phyloP scores from a whole-genome alignment of 2,329 filamentous ascomycete species.

The Nothopassalora personata region DNA sequence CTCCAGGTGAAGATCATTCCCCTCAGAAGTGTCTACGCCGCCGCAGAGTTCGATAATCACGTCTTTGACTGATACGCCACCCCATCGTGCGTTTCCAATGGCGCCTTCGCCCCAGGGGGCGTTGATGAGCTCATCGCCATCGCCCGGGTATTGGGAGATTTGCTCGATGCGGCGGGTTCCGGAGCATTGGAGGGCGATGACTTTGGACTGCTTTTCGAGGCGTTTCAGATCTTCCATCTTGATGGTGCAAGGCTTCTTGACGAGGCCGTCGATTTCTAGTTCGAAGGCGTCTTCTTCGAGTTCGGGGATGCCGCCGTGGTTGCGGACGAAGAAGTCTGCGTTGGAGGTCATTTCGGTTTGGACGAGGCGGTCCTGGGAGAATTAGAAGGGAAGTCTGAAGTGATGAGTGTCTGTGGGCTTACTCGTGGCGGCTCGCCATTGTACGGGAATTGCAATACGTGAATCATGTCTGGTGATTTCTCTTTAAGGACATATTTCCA shows the following conservation, averaged over 20 bases:
- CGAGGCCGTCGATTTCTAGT: conserved; percentile 56
- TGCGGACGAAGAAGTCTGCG: conserved; percentile 55
- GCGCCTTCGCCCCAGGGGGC: conserved; percentile 55
- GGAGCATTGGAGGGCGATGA: conserved; percentile 61
- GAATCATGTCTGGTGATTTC: conserved; percentile 45
- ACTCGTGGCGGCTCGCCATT: conserved; percentile 31
- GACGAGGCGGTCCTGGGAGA: not conserved
- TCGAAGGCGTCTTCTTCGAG: conserved; percentile 55
- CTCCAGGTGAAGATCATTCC: conserved; percentile 57
- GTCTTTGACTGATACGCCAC: conserved; percentile 47
- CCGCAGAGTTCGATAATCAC: conserved; percentile 62
- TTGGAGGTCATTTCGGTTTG: conserved; percentile 1
- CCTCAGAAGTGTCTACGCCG: conserved; percentile 46
- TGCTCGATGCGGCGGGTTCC: conserved; percentile 66
- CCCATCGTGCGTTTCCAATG: conserved; percentile 57
- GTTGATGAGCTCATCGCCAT: conserved; percentile 47
- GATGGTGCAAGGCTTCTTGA: conserved; percentile 53
- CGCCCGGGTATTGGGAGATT: conserved; percentile 59
- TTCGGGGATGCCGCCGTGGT: conserved; percentile 65
- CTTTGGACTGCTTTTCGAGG: conserved; percentile 53
- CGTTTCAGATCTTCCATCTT: conserved; percentile 57
- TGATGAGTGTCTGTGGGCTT: not conserved
- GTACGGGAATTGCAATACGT: conserved; percentile 45
- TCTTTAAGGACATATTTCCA: conserved; percentile 43
- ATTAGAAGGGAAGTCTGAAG: not conserved